These are phyloP conservation scores for Colletotrichum plurivorum DNA, from an alignment of 2,329 filamentous ascomycete genomes.

Conservation along the genomic window DNA sequence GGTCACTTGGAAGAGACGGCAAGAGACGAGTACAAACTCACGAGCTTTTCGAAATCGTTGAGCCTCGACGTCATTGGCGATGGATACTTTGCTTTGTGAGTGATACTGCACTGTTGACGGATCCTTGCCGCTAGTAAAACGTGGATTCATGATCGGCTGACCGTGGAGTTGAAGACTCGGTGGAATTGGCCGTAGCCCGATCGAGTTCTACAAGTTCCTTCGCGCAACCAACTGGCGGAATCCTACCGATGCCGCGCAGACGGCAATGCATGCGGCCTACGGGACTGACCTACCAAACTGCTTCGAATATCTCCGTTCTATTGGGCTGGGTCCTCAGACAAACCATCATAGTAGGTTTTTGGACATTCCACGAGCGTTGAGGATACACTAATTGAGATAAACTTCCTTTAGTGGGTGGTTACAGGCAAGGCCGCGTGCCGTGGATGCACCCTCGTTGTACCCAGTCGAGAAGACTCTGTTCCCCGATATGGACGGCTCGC, in stretches of 20 bases:
- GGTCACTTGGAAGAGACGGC: conserved; percentile 55
- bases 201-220: conserved; percentile 50
- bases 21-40: conserved; percentile 53
- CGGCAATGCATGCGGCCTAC: conserved; percentile 50
- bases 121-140: background rate
- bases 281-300: conserved; percentile 48
- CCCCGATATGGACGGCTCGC: conserved; percentile 43
- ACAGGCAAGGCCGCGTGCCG: conserved; percentile 48
- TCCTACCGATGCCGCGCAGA: conserved; percentile 48
- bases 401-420: conserved; percentile 47
- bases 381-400: background rate
- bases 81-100: conserved; percentile 51
- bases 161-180: background rate
- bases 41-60: conserved; percentile 54
- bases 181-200: conserved; percentile 41
- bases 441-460: conserved; percentile 52
- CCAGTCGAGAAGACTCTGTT: conserved; percentile 51
- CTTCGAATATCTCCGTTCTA: conserved; percentile 50
- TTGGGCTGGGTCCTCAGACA: conserved; percentile 50
- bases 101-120: background rate
- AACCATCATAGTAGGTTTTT: conserved; percentile 44
- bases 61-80: conserved; percentile 51
- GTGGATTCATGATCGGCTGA: background rate
- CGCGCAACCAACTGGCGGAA: conserved; percentile 41
- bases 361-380: conserved; percentile 51